Evolutionary conservation across 805 yeast genomes (phyloP), one percentile per base, ranked within the genome.

Genomic region (Saccharomycopsis sp.): DNA sequence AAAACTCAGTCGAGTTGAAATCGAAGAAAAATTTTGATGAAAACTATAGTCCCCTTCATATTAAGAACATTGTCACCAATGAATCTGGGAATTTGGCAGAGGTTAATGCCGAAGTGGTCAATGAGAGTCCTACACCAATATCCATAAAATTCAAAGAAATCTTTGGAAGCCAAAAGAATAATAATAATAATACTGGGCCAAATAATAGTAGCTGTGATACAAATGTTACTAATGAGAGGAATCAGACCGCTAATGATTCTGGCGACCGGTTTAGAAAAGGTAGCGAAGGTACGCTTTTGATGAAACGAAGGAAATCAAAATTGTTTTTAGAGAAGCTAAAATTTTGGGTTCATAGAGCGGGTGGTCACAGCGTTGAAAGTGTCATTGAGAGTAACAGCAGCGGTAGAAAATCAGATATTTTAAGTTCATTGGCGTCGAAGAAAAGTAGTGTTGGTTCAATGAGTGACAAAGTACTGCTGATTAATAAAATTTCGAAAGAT

Each of bases 291-390:
- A 31, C 35, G 11, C n/a, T n/a, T n/a, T n/a, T n/a, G n/a, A 9
- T 5, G 8, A 31, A 31, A 31, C 35, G 35, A 8, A 8, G 35
- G 7, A 41, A 36, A n/a, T 38, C 48, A 3, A 44, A 44, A 35
- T 41, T 42, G 6, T 48, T 48, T 16, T 38, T 48, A 8, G 48
- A 45, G 11, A 48, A 48, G 28, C 24, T 48, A 3, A 48, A 41
- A 16, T 48, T 45, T 21, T 48, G 52, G 52, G 38, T 22, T 22
- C 49, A 44, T 28, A 45, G 38, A 42, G 19, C 41, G 5, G 38
- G 42, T 4, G 32, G 33, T 11, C 2, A 33, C 26, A 16, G 28
- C 7, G 8, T 29, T 11, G 43, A 40, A 7, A 27, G 34, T 23
- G 9, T 34, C 4, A 34, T 17, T 8, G 16, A 26, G 14, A 14